Evolutionary conservation across 495 filamentous ascomycete species (phyloP).

Genomic region (Xylaria curta): DNA sequence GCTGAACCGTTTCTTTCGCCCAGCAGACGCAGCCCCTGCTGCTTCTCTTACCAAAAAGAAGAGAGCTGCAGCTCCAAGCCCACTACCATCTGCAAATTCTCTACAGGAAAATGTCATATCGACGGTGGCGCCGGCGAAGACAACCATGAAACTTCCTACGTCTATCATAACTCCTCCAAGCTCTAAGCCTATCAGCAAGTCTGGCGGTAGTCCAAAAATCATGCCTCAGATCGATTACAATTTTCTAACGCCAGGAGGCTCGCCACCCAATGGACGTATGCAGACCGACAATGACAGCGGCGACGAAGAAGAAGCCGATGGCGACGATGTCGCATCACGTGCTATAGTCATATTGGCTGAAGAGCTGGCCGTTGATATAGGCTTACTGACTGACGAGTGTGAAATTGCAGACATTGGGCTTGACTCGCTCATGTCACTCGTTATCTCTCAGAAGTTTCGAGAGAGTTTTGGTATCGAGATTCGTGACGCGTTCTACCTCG

Average conservation of each 20-base stretch:
- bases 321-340: neutral
- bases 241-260: too few relatives aligned
- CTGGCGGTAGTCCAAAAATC: too few relatives aligned
- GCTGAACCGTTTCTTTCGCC: neutral
- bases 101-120: too few relatives aligned
- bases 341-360: neutral
- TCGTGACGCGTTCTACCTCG: neutral
- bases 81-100: neutral
- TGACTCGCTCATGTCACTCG: constrained; percentile 11
- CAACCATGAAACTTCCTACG: too few relatives aligned
- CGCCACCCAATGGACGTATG: neutral
- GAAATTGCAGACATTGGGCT: neutral
- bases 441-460: neutral
- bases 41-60: too few relatives aligned
- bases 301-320: too few relatives aligned
- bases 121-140: too few relatives aligned
- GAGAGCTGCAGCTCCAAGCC: neutral
- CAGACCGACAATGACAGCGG: too few relatives aligned
- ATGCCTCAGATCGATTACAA: too few relatives aligned
- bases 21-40: neutral
- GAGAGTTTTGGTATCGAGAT: constrained; percentile 3
- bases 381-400: neutral
- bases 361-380: neutral
- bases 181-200: too few relatives aligned
- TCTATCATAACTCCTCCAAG: too few relatives aligned